These are phyloP conservation scores for Juglanconis oblonga DNA, from an alignment of 2,329 filamentous ascomycete genomes.

Conservation along the genomic window DNA sequence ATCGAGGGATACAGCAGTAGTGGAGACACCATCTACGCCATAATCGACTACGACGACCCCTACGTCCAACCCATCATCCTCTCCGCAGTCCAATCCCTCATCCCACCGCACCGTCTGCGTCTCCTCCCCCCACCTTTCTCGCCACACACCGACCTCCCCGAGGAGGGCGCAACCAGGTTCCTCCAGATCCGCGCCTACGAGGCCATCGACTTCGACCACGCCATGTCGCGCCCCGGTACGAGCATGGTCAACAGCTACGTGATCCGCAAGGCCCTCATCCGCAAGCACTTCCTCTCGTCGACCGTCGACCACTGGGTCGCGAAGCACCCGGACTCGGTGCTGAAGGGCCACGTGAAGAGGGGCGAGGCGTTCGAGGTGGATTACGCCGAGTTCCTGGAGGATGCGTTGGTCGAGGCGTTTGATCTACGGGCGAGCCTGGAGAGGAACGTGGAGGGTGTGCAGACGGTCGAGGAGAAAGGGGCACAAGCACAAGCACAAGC, in stretches of 20 bases:
- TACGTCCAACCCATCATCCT: conserved; percentile 89
- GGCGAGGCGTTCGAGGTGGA: conserved; percentile 90
- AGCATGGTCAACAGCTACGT: conserved; percentile 84
- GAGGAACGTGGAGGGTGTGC: conserved; percentile 53
- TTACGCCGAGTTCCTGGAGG: conserved; percentile 94
- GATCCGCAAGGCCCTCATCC: conserved; percentile 92
- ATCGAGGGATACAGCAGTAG: conserved; percentile 17
- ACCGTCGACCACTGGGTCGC: conserved; percentile 82
- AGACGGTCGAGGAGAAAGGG: conserved; percentile 12
- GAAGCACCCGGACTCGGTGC: conserved; percentile 72
- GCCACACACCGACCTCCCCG: conserved; percentile 30
- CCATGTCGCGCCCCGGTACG: conserved; percentile 57
- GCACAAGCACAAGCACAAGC: too few species aligned
- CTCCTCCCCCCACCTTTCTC: conserved; percentile 43
- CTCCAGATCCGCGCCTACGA: conserved; percentile 89
- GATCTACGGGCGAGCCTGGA: conserved; percentile 78
- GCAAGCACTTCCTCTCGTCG: conserved; percentile 88
- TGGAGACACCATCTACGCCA: conserved; percentile 56
- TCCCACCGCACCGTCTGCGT: conserved; percentile 54
- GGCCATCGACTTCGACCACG: conserved; percentile 76
- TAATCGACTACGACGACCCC: conserved; percentile 79
- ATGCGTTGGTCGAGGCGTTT: conserved; percentile 85
- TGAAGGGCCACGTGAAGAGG: conserved; percentile 70
- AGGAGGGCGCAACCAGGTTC: conserved; percentile 37
- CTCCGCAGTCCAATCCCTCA: conserved; percentile 61